Base-by-base conservation (phyloP, 2,329 filamentous ascomycete species). In the Pseudocercospora vitis region DNA sequence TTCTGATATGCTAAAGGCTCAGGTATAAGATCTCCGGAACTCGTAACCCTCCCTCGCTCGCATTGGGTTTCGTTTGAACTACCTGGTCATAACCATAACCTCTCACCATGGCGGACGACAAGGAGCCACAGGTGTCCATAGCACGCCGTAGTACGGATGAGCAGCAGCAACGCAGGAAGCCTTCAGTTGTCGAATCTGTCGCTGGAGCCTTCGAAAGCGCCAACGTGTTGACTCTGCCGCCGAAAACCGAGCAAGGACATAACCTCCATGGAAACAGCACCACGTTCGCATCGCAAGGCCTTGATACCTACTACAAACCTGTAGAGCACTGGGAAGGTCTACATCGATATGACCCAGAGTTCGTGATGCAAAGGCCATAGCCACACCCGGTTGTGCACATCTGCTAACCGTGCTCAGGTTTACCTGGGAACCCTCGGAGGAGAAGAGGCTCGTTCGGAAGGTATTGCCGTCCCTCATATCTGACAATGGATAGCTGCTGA, bases 261-360 rank as follows among this genome's bases (percentile, higher is more conserved):
- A 40, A 48, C 18, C 45, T 42, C 7, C 54, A 57, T 35, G 50
- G 28, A 32, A 40, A 59, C 39, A 56, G 53, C 50, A 59, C 56
- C 2, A 59, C 56, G 1, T 59, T 59, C 32, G 56, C 56, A 9
- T 59, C 56, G 2, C 32, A 46, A 48, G 56, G 56, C 6, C 50
- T 62, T 21, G 58, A 57, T 12, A 39, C 21, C 4, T 59, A 56
- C 55, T 65, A 65, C 52, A 55, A 53, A 32, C 63, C 63, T 11
- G 55, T 53, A 12, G 56, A 61, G 8, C 18, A 45, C 4, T 86
- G 85, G 60, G 82, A 86, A 62, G 81, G 81, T 2, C 68, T 74
- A 7, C 82, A 85, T 66, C 74, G 81, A 46, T 85, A 78, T 63
- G 81, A 85, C 59, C 81, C 81, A 0, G 65, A 72, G 1, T 81